Evolutionary conservation across 768 basidiomycete species (phyloP).

Genomic region (Lactarius pseudohatsudake): DNA sequence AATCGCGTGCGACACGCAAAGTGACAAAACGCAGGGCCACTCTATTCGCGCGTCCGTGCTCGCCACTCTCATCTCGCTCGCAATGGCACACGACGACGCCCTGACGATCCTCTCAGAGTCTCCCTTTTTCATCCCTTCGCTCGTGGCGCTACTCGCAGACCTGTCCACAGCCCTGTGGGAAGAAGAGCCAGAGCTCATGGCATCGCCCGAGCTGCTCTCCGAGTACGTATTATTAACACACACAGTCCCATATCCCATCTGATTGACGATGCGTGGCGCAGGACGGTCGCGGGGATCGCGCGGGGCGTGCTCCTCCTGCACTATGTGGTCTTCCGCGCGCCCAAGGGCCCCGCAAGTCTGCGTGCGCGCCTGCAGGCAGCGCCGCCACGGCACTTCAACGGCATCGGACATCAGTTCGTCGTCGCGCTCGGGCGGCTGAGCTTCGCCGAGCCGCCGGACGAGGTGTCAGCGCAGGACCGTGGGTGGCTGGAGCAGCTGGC

Average conservation of each 20-base stretch:
- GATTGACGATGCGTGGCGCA: slow-evolving; percentile 32
- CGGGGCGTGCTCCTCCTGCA: slow-evolving; percentile 62
- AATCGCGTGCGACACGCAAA: neutral
- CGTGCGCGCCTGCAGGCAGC: slow-evolving; percentile 58
- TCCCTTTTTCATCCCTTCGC: slow-evolving; percentile 58
- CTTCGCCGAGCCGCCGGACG: slow-evolving; percentile 46
- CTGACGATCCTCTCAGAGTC: slow-evolving; percentile 46
- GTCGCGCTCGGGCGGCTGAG: slow-evolving; percentile 76
- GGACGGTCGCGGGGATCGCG: slow-evolving; percentile 50
- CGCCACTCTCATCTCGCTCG: slow-evolving; percentile 43
- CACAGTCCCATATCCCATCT: slow-evolving; percentile 19
- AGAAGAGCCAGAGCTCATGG: slow-evolving; percentile 48
- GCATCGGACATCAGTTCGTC: slow-evolving; percentile 66
- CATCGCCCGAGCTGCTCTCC: slow-evolving; percentile 38
- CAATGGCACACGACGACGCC: slow-evolving; percentile 42
- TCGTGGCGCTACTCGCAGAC: slow-evolving; percentile 55
- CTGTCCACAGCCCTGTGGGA: slow-evolving; percentile 65
- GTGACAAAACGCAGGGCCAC: slow-evolving; percentile 35
- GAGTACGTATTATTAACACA: slow-evolving; percentile 37
- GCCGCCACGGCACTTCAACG: slow-evolving; percentile 55
- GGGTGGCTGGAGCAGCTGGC: slow-evolving; percentile 31
- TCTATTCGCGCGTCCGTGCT: slow-evolving; percentile 41
- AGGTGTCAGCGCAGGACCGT: slow-evolving; percentile 28
- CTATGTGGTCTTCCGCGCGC: slow-evolving; percentile 53
- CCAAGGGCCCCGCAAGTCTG: slow-evolving; percentile 43